phyloP scores from a whole-genome alignment of 2,329 filamentous ascomycete species.

The Fusarium sp. region DNA sequence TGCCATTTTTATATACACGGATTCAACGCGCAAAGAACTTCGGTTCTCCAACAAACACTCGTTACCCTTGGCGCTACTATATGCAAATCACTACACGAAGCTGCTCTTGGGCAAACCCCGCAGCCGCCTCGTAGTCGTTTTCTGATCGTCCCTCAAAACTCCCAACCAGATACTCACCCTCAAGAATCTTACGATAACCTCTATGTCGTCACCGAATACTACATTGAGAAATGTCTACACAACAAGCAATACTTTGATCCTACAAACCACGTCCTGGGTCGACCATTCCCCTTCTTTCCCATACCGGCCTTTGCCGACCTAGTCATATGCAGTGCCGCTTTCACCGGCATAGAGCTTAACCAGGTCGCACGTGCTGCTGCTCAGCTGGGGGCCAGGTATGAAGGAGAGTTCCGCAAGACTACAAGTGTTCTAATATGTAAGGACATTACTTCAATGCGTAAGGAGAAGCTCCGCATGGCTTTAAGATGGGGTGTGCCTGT shows the following conservation, averaged over 20 bases:
- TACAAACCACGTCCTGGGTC: slow-evolving; percentile 76
- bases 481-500: slow-evolving; percentile 80
- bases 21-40: slow-evolving; percentile 65
- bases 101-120: slow-evolving; percentile 48
- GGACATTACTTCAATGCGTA: slow-evolving; percentile 65
- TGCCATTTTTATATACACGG: slow-evolving; percentile 71
- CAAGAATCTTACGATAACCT: slow-evolving; percentile 53
- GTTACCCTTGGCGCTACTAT: slow-evolving; percentile 61
- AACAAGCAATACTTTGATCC: slow-evolving; percentile 79
- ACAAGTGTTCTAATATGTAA: slow-evolving; percentile 85
- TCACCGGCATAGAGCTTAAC: slow-evolving; percentile 84
- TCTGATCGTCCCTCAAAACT: slow-evolving; percentile 66
- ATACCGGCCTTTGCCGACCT: slow-evolving; percentile 77
- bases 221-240: slow-evolving; percentile 89
- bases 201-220: slow-evolving; percentile 84
- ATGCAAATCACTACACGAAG: slow-evolving; percentile 57
- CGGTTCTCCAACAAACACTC: slow-evolving; percentile 62
- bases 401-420: slow-evolving; percentile 77
- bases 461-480: slow-evolving; percentile 84
- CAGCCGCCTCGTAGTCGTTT: slow-evolving; percentile 57
- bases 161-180: slow-evolving; percentile 60
- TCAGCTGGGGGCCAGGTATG: slow-evolving; percentile 83
- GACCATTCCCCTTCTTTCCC: slow-evolving; percentile 78
- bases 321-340: slow-evolving; percentile 82
- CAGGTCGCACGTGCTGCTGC: slow-evolving; percentile 83